A percentile compares a stretch with the other conserved stretches of the same genome.
Evolutionary conservation across 306 rosid species (phyloP).

Genomic region (Lotus japonicus): DNA sequence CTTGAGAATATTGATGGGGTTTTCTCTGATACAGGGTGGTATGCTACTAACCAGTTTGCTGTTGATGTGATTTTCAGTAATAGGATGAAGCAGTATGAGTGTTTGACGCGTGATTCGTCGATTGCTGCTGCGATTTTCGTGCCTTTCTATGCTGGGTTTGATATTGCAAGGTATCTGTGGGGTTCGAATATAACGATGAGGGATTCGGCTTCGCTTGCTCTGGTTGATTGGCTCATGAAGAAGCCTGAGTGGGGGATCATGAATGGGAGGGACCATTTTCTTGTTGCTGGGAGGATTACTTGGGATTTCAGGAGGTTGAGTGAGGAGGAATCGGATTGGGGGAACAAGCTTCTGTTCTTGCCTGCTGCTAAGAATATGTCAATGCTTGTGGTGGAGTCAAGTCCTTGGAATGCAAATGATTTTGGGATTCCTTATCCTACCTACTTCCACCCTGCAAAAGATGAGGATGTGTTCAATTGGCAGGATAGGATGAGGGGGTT

Average conservation of each 20-base stretch:
- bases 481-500: constrained; percentile 53
- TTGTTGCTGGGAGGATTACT: constrained; percentile 93
- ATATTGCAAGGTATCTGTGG: constrained; percentile 92
- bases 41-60: constrained; percentile 87
- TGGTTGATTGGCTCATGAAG: constrained; percentile 73
- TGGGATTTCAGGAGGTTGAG: constrained; percentile 94
- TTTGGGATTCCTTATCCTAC: constrained; percentile 96
- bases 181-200: constrained; percentile 72
- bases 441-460: constrained; percentile 92
- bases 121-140: constrained; percentile 90
- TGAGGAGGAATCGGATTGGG: constrained; percentile 74
- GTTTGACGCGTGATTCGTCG: constrained; percentile 74
- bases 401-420: constrained; percentile 99
- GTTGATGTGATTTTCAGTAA: constrained; percentile 89
- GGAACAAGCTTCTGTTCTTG: constrained; percentile 84
- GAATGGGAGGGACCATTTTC: constrained; percentile 94
- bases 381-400: constrained; percentile 98
- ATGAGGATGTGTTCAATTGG: constrained; percentile 64
- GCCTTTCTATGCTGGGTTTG: constrained; percentile 96
- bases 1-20: constrained; percentile 76
- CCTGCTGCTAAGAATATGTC: constrained; percentile 98
- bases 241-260: constrained; percentile 83
- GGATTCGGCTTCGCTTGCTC: constrained; percentile 79
- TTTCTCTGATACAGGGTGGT: constrained; percentile 80
- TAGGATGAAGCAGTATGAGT: constrained; percentile 87